These are phyloP conservation scores for Leavenworthia alabamica DNA, from an alignment of 345 rosid species.

Conservation along the genomic window DNA sequence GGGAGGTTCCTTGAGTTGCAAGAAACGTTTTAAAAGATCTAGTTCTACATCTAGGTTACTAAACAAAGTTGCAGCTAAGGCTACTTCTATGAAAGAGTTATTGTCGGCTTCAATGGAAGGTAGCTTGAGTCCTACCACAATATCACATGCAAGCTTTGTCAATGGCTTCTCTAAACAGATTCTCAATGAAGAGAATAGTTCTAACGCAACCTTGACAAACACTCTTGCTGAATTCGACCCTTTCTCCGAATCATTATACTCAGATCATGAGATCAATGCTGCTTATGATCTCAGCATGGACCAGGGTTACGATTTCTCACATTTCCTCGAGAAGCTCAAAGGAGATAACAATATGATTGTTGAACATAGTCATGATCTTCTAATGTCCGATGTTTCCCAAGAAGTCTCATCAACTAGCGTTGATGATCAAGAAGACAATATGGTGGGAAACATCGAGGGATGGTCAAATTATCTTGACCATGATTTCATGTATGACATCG, in stretches of 20 bases:
- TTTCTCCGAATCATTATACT: conserved; percentile 16
- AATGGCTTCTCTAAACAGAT: conserved; percentile 21
- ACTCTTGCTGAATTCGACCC: conserved; percentile 2
- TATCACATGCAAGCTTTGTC: conserved; percentile 8
- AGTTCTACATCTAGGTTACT: conserved; percentile 29
- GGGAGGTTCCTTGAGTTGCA: conserved; percentile 11
- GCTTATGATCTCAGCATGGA: conserved; percentile 10
- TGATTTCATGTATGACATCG: conserved; percentile 13
- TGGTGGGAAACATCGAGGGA: conserved; percentile 13
- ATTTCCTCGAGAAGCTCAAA: conserved; percentile 18
- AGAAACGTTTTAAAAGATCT: conserved; percentile 14
- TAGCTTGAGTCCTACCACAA: conserved; percentile 15
- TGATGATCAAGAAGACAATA: conserved; percentile 29
- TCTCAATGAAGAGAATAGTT: conserved; percentile 5
- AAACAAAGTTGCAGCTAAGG: conserved; percentile 31
- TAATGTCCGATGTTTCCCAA: conserved; percentile 25
- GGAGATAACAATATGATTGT: not conserved
- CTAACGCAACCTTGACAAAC: not conserved
- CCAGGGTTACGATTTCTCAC: conserved; percentile 17
- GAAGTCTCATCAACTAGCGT: conserved; percentile 34
- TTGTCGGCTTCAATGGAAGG: conserved; percentile 29
- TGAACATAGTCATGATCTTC: conserved; percentile 5
- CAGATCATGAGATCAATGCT: conserved; percentile 15
- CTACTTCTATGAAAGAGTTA: conserved; percentile 21
- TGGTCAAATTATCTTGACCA: conserved; percentile 26